These are phyloP conservation scores for Daldinia bambusicola DNA, from an alignment of 495 filamentous ascomycete species.

Conservation along the genomic window DNA sequence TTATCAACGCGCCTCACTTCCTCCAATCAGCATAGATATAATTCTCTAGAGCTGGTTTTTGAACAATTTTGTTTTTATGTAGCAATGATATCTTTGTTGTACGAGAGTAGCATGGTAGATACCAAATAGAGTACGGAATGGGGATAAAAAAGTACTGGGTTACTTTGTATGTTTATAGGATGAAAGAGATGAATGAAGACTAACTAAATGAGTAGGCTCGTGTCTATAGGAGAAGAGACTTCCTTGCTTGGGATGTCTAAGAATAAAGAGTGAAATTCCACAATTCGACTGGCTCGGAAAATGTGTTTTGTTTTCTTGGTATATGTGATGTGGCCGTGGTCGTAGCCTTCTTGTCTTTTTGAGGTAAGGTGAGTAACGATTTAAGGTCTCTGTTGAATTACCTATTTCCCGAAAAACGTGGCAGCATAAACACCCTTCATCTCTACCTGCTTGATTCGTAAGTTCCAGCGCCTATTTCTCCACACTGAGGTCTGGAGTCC, in stretches of 20 bases:
- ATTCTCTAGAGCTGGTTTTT: neutral
- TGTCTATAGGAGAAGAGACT: neutral
- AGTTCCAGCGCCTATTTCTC: too few relatives aligned
- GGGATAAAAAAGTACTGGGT: conserved; percentile 13
- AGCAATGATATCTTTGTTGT: conserved; percentile 3
- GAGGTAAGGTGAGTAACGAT: too few relatives aligned
- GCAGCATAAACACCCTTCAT: too few relatives aligned
- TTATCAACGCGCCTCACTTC: conserved; percentile 70
- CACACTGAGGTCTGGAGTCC: too few relatives aligned
- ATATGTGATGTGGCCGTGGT: neutral
- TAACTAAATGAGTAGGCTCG: neutral
- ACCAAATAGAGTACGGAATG: conserved; percentile 13
- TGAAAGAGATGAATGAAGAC: neutral
- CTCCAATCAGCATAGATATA: neutral
- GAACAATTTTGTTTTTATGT: neutral
- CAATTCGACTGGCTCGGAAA: conserved; percentile 10
- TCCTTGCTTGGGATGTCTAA: neutral
- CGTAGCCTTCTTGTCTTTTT: neutral
- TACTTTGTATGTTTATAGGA: neutral
- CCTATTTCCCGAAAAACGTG: neutral
- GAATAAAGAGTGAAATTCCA: conserved; percentile 12
- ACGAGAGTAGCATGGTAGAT: conserved; percentile 14
- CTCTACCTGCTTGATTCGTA: too few relatives aligned
- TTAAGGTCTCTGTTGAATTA: too few relatives aligned
- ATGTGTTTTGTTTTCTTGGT: neutral